Conservation (phyloP, 148 eudicot genomes). For the Cornus kousa region DNA sequence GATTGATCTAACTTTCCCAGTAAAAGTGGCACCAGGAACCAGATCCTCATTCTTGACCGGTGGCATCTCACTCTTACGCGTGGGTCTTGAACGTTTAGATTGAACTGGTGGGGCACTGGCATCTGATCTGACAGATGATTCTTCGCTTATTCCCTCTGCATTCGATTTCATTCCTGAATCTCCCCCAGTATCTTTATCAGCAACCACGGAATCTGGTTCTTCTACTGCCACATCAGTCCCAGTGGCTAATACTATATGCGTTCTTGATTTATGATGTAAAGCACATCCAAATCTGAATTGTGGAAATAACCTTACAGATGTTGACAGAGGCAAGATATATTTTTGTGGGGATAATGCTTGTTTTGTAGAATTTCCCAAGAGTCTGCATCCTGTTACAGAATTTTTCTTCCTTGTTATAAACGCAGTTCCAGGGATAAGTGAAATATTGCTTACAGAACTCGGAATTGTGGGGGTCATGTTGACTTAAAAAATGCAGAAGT, state of each 20-base stretch:
- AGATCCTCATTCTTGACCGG: conserved; percentile 87
- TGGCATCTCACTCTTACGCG: conserved; percentile 90
- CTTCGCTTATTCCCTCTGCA: conserved; percentile 36
- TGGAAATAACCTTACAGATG: conserved; percentile 50
- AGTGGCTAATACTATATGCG: conserved; percentile 40
- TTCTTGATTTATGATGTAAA: conserved; percentile 29
- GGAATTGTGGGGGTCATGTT: conserved; percentile 71
- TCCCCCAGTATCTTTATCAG: conserved; percentile 39
- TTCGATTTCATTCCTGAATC: conserved; percentile 26
- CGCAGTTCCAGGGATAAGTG: conserved; percentile 47
- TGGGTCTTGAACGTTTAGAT: conserved; percentile 51
- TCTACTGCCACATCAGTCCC: conserved; percentile 72
- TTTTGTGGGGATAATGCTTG: conserved; percentile 41
- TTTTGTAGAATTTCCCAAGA: conserved; percentile 34
- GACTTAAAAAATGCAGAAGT: conserved; percentile 16
- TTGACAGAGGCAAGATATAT: conserved; percentile 42
- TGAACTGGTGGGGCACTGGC: conserved; percentile 31
- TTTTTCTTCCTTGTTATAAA: conserved; percentile 44
- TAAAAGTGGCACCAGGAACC: conserved; percentile 77
- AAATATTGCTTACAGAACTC: conserved; percentile 49
- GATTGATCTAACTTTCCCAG: conserved; percentile 83
- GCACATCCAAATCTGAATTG: conserved; percentile 35
- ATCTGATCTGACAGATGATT: conserved; percentile 40
- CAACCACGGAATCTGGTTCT: conserved; percentile 42
- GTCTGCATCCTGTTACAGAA: conserved; percentile 41